These are phyloP conservation scores for Aspergillus bertholletiae DNA, from an alignment of 495 filamentous ascomycete species.

Conservation along the genomic window DNA sequence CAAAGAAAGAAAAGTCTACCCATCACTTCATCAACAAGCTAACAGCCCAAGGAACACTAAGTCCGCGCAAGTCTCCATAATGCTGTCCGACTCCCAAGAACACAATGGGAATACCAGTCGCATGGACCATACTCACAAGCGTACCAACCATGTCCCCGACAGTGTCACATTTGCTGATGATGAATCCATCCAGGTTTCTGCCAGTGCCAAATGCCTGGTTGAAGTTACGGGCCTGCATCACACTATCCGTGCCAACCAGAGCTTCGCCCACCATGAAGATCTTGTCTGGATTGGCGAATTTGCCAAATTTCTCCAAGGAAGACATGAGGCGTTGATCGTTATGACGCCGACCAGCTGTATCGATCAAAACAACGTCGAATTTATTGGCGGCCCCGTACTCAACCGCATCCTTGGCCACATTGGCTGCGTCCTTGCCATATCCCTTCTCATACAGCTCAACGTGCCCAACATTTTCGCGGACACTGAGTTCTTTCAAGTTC, in stretches of 20 bases:
- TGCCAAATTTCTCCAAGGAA: conserved; percentile 92
- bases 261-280: conserved; percentile 99
- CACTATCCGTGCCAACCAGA: conserved; percentile 88
- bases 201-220: conserved; percentile 84
- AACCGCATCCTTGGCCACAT: conserved; percentile 92
- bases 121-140: conserved; percentile 95
- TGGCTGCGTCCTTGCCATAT: conserved; percentile 95
- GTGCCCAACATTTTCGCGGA: conserved; percentile 70
- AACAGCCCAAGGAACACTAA: conserved; percentile 91
- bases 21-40: conserved; percentile 66
- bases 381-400: conserved; percentile 66
- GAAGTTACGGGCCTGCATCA: conserved; percentile 93
- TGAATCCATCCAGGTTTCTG: conserved; percentile 85
- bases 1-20: neutral
- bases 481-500: conserved; percentile 81
- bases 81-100: conserved; percentile 96
- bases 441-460: conserved; percentile 94
- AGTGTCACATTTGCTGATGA: conserved; percentile 97
- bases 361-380: conserved; percentile 93
- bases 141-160: conserved; percentile 98
- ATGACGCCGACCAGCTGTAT: conserved; percentile 91
- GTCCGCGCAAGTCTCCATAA: conserved; percentile 89
- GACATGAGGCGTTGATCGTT: conserved; percentile 96
- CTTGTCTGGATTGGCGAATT: conserved; percentile 93
- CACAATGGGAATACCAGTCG: conserved; percentile 90